Evolutionary conservation across 768 basidiomycete genomes (phyloP).

Genomic region (Suillus plorans): DNA sequence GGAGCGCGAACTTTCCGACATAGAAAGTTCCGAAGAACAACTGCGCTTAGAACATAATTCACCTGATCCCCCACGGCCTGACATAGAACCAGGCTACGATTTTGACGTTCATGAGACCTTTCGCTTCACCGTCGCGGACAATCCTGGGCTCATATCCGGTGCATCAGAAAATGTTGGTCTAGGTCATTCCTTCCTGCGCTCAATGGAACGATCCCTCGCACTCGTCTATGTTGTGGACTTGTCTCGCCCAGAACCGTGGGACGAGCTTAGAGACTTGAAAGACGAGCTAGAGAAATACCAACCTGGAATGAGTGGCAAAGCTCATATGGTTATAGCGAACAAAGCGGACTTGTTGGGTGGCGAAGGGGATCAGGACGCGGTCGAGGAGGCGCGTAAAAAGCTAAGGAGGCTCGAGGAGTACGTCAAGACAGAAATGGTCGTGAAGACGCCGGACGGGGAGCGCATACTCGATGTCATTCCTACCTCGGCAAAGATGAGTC

Average conservation of each 20-base stretch:
- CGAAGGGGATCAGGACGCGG: conserved; percentile 41
- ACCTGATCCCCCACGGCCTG: conserved; percentile 21
- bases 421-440: conserved; percentile 47
- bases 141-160: conserved; percentile 85
- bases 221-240: conserved; percentile 94
- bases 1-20: conserved; percentile 45
- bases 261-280: conserved; percentile 68
- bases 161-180: conserved; percentile 90
- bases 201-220: conserved; percentile 89
- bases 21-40: background rate
- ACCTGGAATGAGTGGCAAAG: conserved; percentile 72
- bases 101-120: conserved; percentile 71
- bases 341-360: conserved; percentile 86
- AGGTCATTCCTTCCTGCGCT: conserved; percentile 90
- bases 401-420: conserved; percentile 55
- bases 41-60: conserved; percentile 13
- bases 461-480: conserved; percentile 69
- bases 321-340: conserved; percentile 85
- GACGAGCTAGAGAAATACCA: conserved; percentile 87
- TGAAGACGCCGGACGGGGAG: conserved; percentile 21
- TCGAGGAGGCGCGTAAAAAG: conserved; percentile 57
- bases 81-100: conserved; percentile 38
- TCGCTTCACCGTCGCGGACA: conserved; percentile 95
- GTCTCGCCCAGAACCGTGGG: conserved; percentile 68
- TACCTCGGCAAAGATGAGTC: conserved; percentile 80